Conservation (phyloP, 805 yeast genomes). For the Kodamaea fukazawae region DNA sequence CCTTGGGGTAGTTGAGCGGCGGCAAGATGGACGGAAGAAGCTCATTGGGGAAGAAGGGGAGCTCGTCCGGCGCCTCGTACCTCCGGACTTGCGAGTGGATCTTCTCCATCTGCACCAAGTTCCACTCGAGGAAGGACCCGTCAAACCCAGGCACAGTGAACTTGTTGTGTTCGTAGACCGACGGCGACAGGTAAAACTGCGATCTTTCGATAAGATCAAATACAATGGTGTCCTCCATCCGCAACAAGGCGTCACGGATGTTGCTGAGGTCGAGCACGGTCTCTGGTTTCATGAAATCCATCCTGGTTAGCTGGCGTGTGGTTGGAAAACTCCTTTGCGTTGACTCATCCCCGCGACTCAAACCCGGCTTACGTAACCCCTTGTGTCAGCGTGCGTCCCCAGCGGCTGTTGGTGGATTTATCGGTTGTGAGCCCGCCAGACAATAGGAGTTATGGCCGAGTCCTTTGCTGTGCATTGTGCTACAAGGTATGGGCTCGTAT, state of each 20-base stretch:
- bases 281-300: slow-evolving; percentile 85
- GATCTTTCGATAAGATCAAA: slow-evolving; percentile 92
- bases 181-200: slow-evolving; percentile 73
- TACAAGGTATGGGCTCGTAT: too few species aligned
- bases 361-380: too few species aligned
- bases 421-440: too few species aligned
- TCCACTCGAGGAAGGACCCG: slow-evolving; percentile 87
- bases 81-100: slow-evolving; percentile 72
- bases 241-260: slow-evolving; percentile 77
- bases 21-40: slow-evolving; percentile 77
- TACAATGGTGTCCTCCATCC: slow-evolving; percentile 96
- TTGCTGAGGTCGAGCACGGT: slow-evolving; percentile 77
- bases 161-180: slow-evolving; percentile 63
- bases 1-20: slow-evolving; percentile 69
- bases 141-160: slow-evolving; percentile 60
- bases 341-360: too few species aligned
- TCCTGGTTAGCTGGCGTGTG: slow-evolving; percentile 20
- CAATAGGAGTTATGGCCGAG: too few species aligned
- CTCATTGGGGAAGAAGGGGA: slow-evolving; percentile 77
- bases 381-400: too few species aligned
- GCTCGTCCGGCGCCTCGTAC: slow-evolving; percentile 92
- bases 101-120: slow-evolving; percentile 69
- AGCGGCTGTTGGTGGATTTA: too few species aligned
- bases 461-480: too few species aligned
- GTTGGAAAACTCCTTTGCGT: too few species aligned